Percentiles rank a stretch among this genome's conserved stretches.
Evolutionary conservation across 257 asterid species (phyloP).

Genomic region (Przewalskia tangutica): DNA sequence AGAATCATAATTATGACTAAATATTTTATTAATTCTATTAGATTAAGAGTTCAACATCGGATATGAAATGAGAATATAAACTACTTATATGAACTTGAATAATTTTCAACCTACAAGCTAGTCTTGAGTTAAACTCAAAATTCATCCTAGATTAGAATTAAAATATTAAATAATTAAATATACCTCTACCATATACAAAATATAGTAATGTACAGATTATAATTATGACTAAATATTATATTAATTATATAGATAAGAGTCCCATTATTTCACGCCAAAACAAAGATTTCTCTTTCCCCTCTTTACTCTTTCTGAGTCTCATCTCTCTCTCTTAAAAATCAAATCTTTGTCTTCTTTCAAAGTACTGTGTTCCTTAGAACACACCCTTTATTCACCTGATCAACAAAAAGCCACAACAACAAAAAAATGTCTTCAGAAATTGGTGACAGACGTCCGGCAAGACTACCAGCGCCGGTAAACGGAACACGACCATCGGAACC

Average conservation of each 20-base stretch:
- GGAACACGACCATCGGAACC: conserved; percentile 23
- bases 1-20: too few relatives aligned
- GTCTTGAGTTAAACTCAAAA: too few relatives aligned
- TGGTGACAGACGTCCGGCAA: conserved; percentile 20
- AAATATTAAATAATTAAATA: too few relatives aligned
- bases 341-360: conserved; percentile 3
- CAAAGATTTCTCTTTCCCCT: background rate
- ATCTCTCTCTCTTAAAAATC: background rate
- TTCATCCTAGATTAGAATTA: too few relatives aligned
- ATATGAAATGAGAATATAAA: too few relatives aligned
- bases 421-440: conserved; percentile 20
- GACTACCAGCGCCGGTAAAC: conserved; percentile 4
- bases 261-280: conserved; percentile 3
- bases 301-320: background rate
- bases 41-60: too few relatives aligned
- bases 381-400: background rate
- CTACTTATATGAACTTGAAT: too few relatives aligned
- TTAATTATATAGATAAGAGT: background rate
- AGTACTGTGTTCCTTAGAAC: background rate
- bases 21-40: too few relatives aligned
- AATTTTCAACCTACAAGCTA: too few relatives aligned
- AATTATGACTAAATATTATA: too few relatives aligned
- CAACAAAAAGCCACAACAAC: background rate
- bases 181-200: too few relatives aligned
- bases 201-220: too few relatives aligned